Percentiles rank a stretch among this genome's conserved stretches.
Conservation (phyloP, 148 eudicot genomes). For the Silene conica region DNA sequence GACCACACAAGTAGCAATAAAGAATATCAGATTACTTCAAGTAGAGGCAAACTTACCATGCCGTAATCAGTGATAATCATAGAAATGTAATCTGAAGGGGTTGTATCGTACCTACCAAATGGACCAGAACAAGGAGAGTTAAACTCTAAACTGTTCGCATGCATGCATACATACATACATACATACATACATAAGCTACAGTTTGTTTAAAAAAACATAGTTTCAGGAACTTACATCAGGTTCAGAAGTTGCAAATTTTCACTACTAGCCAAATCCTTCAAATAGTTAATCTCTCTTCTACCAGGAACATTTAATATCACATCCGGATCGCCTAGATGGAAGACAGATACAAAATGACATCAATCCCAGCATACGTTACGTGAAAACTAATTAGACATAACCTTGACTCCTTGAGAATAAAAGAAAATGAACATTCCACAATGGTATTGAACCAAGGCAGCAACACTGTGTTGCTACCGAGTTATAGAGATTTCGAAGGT, state of each 20-base stretch:
- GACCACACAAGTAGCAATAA: not conserved
- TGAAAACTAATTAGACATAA: not conserved
- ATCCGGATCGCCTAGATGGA: constrained; percentile 70
- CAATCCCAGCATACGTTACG: not conserved
- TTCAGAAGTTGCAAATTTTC: constrained; percentile 84
- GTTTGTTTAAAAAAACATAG: not conserved
- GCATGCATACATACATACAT: constrained; percentile 1
- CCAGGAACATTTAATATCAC: constrained; percentile 72
- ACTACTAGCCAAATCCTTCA: constrained; percentile 58
- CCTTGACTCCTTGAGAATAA: not conserved
- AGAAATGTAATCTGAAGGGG: constrained; percentile 95
- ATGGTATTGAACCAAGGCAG: not conserved
- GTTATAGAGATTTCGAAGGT: not conserved
- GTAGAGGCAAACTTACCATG: constrained; percentile 59
- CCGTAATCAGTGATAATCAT: constrained; percentile 94
- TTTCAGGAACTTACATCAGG: constrained; percentile 55
- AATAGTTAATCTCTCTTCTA: constrained; percentile 56
- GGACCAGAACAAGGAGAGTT: constrained; percentile 6
- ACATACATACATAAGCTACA: not conserved
- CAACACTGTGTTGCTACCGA: not conserved
- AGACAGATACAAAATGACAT: not conserved
- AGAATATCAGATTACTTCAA: not conserved
- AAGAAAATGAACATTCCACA: not conserved
- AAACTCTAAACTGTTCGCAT: not conserved
- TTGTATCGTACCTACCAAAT: constrained; percentile 71